Base-by-base conservation (phyloP, 768 basidiomycete species). In the Tylopilus intermedius region DNA sequence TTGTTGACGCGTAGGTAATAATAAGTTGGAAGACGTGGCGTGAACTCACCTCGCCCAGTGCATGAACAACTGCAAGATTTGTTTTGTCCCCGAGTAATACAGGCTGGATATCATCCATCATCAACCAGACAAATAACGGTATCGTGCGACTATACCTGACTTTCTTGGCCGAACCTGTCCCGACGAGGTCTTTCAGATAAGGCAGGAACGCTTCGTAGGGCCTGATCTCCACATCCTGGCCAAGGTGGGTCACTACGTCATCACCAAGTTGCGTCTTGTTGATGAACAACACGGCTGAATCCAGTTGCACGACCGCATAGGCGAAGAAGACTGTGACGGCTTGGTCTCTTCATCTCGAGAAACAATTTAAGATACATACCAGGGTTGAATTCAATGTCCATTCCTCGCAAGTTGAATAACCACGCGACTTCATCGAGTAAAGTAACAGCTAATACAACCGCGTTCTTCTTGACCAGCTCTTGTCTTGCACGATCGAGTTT, bases 341-440 rank as follows among this genome's bases (percentile, higher is more conserved):
- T 55, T 42, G 56, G 56, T 2, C 6, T 7, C 13, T 21, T 22
- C n/a, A 21, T 43, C 33, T 35, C 2, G 4, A 27, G 29, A 5
- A 27, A 39, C n/a, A 33, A 5, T 2, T 15, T 8, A 9, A 42
- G 30, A 35, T 32, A 35, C 59, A 30, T 56, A 77, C 83, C 82
- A 4, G 86, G 86, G 55, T 96, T 98, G 71, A 79, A 97, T 32
- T 84, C 84, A 61, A 98, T 94, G 65, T 97, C 95, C 2, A 83
- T 80, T 1, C 94, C 94, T 56, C 95, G 84, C 30, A 99, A 74
- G 68, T 97, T 94, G 72, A 92, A 90, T 37, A 94, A 65, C 93
- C 93, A 98, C 0, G 92, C 93, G 46, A 95, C 83, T 67, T 98
- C 95, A 67, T 98, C 95, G 21, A 98, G 79, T 77, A 87, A 84